These are phyloP conservation scores for Evernia prunastri DNA, from an alignment of 495 filamentous ascomycete species.

Conservation along the genomic window DNA sequence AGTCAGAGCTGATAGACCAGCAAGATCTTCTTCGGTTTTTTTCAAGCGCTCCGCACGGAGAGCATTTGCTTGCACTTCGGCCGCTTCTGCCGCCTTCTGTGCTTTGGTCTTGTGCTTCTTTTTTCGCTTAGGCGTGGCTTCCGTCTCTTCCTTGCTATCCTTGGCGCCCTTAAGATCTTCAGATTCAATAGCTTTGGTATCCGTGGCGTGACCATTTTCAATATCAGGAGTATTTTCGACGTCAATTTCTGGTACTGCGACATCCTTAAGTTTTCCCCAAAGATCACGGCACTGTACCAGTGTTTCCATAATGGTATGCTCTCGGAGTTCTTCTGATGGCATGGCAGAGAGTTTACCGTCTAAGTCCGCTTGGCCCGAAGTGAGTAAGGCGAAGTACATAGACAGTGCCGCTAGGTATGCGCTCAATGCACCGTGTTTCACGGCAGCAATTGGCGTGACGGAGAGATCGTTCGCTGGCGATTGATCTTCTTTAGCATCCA, in stretches of 20 bases:
- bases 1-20: conserved; percentile 49
- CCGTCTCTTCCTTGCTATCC: neutral
- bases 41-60: conserved; percentile 49
- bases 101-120: conserved; percentile 46
- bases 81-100: conserved; percentile 42
- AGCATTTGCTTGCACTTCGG: conserved; percentile 47
- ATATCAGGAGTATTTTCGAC: neutral
- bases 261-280: conserved; percentile 68
- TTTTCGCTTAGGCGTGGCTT: conserved; percentile 24
- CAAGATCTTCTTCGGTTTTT: conserved; percentile 63
- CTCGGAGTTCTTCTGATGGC: conserved; percentile 66
- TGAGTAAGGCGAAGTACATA: conserved; percentile 89
- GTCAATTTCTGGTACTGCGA: conserved; percentile 30
- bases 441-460: conserved; percentile 44
- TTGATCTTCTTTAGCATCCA: conserved; percentile 19
- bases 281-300: conserved; percentile 71
- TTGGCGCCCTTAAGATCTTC: neutral
- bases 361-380: conserved; percentile 57
- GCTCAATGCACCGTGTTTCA: conserved; percentile 68
- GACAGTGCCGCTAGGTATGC: conserved; percentile 79
- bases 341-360: conserved; percentile 44
- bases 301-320: conserved; percentile 83
- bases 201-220: conserved; percentile 19
- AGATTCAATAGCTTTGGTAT: neutral
- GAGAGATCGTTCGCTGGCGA: neutral